Base-by-base conservation (phyloP, 768 basidiomycete genomes). In the Tephrocybe sp. region DNA sequence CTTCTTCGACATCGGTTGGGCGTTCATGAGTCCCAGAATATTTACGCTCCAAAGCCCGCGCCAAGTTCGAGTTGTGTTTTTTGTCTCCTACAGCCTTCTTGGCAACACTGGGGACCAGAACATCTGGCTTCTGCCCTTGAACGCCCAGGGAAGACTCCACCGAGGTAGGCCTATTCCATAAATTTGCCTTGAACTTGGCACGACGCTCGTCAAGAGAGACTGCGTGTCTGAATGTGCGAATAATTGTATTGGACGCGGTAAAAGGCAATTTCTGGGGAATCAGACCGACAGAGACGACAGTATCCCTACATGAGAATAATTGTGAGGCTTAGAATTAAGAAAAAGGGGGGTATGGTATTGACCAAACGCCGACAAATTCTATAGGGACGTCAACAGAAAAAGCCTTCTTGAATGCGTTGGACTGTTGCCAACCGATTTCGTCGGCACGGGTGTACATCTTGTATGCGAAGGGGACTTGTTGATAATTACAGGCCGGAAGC, bases 391-490 rank as follows among this genome's bases (percentile, higher is more conserved):
- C 67, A 16, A 69, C 67, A 3, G 73, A 77, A 50, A 79, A 79
- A 0, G 76, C 68, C 12, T 66, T 64, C 62, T 76, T 79, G 62
- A 79, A 80, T 0, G 54, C 53, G 28, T 64, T 64, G 4, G 63
- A 64, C 35, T 66, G 65, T 19, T 51, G 38, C 64, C 63, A 64
- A 1, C 63, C 63, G 9, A 32, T 37, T 16, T 63, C 55, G 13
- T 62, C 57, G 9, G 46, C 25, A 15, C 66, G 60, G 35, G 60
- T 76, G 58, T 74, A 86, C 56, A 83, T 73, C 41, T 74, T 74
- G 66, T 82, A 87, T 12, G 85, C 85, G 54, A 86, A 82, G 0
- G 74, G 64, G 30, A 86, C 61, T 60, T 84, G 80, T 49, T 85
- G 76, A 11, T 62, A 39, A 58, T 86, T 85, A 55, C 74, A 74